Evolutionary conservation across 129 eudicot genomes (phyloP), one percentile per base, ranked within the genome.

Genomic region (Silybum marianum): DNA sequence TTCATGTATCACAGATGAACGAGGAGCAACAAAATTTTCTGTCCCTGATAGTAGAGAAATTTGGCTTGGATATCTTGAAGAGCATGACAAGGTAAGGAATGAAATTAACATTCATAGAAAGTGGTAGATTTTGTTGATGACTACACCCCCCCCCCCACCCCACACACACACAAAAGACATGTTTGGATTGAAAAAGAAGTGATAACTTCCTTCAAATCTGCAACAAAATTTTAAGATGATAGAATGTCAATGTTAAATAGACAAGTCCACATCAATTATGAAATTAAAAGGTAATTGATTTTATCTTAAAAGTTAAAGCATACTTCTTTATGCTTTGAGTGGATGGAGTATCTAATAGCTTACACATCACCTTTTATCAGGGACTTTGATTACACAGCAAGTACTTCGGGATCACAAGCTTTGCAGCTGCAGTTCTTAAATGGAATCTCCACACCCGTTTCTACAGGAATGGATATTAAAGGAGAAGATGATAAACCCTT

Each of bases 371-470:
- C 16, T 28, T n/a, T 81, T 36, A 71, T 63, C 75, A 91, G 91
- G 89, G 78, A 44, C 36, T 19, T 54, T 42, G 76, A 54, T 34
- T 81, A 82, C 70, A 79, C 25, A 40, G 69, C 71, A 67, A 83
- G 79, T 14, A 48, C 79, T 42, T 38, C 84, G 3, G 77, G 70
- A 72, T 76, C 84, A 26, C 81, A 84, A 79, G 76, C 28, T 30
- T 81, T 86, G 38, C 78, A 85, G 54, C 84, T 93, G 11, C 72
- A 77, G 88, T 93, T 93, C 83, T 71, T 81, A 69, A 83, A 86
- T 58, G 76, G 83, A 75, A 88, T 91, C 22, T 81, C 83, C 38
- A 73, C 58, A 67, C 89, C 88, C 4, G 85, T 93, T 58, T 73
- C 82, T 19, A 89, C 96, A 3, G 91, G 94, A n/a, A 36, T 74